phyloP scores from a whole-genome alignment of 768 basidiomycete genomes.

The Chalciporus pseudorubinellus region DNA sequence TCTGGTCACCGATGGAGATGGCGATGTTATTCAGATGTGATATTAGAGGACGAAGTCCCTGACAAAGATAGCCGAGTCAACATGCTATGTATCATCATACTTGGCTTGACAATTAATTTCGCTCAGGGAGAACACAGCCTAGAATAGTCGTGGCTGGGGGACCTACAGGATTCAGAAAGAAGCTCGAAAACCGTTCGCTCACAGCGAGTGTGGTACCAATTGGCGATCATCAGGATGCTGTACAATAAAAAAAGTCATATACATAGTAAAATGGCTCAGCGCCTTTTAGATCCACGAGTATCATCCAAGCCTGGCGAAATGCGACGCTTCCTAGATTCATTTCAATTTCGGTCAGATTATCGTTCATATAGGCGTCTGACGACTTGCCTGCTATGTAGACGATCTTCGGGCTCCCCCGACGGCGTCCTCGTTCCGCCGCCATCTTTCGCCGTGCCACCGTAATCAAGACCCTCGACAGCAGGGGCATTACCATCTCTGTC shows the following conservation, averaged over 20 bases:
- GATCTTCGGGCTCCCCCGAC: conserved; percentile 67
- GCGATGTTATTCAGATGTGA: neutral
- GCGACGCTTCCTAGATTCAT: conserved; percentile 58
- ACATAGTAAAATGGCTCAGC: conserved; percentile 43
- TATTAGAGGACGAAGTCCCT: no score
- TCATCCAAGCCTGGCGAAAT: conserved; percentile 73
- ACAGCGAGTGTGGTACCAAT: conserved; percentile 1
- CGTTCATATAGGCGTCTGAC: neutral
- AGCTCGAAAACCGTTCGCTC: neutral
- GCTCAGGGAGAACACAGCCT: no score
- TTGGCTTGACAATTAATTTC: no score
- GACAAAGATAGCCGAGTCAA: no score
- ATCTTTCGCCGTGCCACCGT: conserved; percentile 60
- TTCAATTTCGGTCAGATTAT: neutral
- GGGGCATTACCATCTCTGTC: conserved; percentile 83
- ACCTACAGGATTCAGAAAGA: neutral
- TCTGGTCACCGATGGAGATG: conserved; percentile 25
- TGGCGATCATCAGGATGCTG: conserved; percentile 15
- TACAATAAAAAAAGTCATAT: conserved; percentile 28
- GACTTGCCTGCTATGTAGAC: conserved; percentile 55
- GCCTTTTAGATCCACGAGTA: conserved; percentile 64
- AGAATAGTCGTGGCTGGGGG: no score
- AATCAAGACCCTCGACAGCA: conserved; percentile 86
- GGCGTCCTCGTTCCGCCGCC: conserved; percentile 46
- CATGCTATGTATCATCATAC: no score